Percentiles rank a stretch among this genome's conserved stretches.
Conservation (phyloP, 352 stramenopile genomes). For the Globisporangium spinosum region DNA sequence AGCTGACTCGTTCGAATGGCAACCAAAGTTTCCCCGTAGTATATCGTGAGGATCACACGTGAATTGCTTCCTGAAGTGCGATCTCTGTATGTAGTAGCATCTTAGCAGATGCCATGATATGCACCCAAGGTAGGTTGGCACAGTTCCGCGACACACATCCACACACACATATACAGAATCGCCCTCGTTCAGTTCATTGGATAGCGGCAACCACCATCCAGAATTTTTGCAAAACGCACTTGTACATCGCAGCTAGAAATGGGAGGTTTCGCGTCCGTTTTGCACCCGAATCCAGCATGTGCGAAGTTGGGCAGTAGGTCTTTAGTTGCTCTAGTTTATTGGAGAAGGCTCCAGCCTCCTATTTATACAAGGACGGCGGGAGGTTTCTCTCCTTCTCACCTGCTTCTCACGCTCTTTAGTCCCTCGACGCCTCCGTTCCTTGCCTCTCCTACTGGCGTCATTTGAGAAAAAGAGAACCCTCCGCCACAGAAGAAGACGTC, state of each 20-base stretch:
- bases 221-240: background rate
- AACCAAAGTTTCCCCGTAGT: too few species aligned
- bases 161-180: too few species aligned
- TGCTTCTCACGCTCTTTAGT: background rate
- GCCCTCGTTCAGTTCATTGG: too few species aligned
- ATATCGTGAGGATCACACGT: too few species aligned
- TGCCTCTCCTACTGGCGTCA: background rate
- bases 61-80: too few species aligned
- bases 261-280: constrained; percentile 4
- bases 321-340: background rate
- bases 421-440: background rate
- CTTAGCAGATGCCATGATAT: too few species aligned
- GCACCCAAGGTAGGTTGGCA: too few species aligned
- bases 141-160: too few species aligned
- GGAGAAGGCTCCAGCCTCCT: background rate
- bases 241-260: background rate
- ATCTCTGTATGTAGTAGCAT: too few species aligned
- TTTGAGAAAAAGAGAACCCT: constrained; percentile 8
- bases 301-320: background rate
- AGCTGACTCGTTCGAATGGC: too few species aligned
- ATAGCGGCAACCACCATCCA: background rate
- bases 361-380: background rate
- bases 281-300: background rate
- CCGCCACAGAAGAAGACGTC: background rate
- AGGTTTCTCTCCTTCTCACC: background rate